Base-by-base conservation (phyloP, 1,139 yeast genomes). In the Wickerhamomyces sp. region DNA sequence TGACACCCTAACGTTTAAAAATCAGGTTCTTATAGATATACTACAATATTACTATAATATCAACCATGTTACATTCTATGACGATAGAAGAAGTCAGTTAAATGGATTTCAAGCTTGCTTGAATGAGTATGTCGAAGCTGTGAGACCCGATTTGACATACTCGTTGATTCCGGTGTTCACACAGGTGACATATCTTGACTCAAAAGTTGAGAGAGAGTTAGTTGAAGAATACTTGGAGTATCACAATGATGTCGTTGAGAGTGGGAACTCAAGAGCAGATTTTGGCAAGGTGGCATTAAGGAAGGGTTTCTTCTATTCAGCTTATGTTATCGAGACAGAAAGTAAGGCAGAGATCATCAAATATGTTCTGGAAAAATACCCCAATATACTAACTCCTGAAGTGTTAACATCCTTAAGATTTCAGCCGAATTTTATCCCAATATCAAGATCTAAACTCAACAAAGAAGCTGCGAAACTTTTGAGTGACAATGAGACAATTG, bases 61-160 rank as follows among this genome's bases (percentile, higher is more conserved):
- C 7, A 54, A 55, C 8, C 66, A 65, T 39, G 51, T 72, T 4
- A 52, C 61, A 1, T 55, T 73, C 5, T 74, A 71, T 49, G 78
- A 74, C 40, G 77, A 73, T 55, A 60, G 76, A 37, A 46, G 54
- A 11, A 56, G 62, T 29, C 76, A 73, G 44, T 50, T 69, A 14
- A 60, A 57, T 37, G 63, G 65, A 15, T 68, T 72, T 45, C 54
- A 63, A 36, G 53, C 54, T 31, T 63, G 61, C 44, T 53, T 71
- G 40, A 54, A 57, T 26, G 64, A 62, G 41, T 60, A 55, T 43
- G 53, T 55, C 30, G 58, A 55, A 30, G 60, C 59, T 2, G 48
- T 56, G 18, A 52, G 59, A 13, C 56, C 58, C 1, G 46, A 51
- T 1, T 42, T 67, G 39, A 45, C 55, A 5, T 55, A 56, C 41